Evolutionary conservation across 1,284 basidiomycete species (phyloP), one percentile per base, ranked within the genome.

Genomic region (Microbotryum violaceum): DNA sequence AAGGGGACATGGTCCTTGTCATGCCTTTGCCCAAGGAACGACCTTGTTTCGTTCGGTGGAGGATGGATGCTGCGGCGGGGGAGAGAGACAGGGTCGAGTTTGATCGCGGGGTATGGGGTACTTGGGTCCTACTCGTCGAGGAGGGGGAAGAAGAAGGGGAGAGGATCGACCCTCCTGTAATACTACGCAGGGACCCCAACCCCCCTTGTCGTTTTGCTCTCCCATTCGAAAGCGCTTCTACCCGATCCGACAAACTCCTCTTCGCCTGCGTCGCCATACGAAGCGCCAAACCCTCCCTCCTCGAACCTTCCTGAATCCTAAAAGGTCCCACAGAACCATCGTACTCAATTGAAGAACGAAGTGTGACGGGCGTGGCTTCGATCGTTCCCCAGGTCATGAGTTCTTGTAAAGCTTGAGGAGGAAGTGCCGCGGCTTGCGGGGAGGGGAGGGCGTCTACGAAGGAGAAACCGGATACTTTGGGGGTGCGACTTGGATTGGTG

Each of bases 381-480:
- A 94, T 79, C 23, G 88, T 90, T 7, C 91, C 91, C 89, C 88
- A 91, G 10, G 91, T 96, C 86, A 94, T 89, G 23, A 96, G 82
- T 68, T 92, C 85, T 65, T 90, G 89, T 57, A 91, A 80, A 1
- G 86, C 85, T 9, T 77, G 77, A 1, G 87, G 82, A 0, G 86
- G 87, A 37, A 94, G 81, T 66, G 89, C 81, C 6, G 86, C 82
- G 0, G 90, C 86, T 7, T 87, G 87, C 2, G 89, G 90, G 0
- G 89, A 89, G 14, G 91, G 90, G n/a, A 91, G 75, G 61, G 82
- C 82, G n/a, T 89, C 85, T 10, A 94, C 83, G 27, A 92, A 83
- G 2, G 85, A 79, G 84, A 78, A 89, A 21, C 79, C 79, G 66
- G 80, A 79, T 59, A 80, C 78, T 23, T 77, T 80, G 6, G 87